Evolutionary conservation across 345 rosid genomes (phyloP).

Genomic region (Pelargonium nanum): DNA sequence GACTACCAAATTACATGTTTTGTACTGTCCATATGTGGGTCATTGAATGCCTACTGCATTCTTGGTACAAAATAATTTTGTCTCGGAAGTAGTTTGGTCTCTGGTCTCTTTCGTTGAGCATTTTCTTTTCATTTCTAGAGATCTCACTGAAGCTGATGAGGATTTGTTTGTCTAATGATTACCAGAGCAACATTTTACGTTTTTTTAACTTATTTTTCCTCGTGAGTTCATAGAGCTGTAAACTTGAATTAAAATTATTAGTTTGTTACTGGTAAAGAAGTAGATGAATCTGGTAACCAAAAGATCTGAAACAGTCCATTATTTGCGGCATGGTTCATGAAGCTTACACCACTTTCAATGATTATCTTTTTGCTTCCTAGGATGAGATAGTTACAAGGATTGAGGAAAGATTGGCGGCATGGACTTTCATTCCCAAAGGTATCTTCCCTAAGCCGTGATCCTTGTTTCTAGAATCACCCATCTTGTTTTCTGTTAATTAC

Average conservation of each 20-base stretch:
- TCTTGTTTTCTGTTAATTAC: slow-evolving; percentile 2
- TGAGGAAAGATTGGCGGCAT: slow-evolving; percentile 71
- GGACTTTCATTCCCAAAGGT: slow-evolving; percentile 89
- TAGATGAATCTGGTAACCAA: not conserved
- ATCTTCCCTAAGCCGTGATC: slow-evolving; percentile 2
- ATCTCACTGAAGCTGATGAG: not conserved
- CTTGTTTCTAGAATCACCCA: not conserved
- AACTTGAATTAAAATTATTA: not conserved
- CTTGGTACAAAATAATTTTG: too few species aligned
- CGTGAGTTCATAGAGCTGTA: not conserved
- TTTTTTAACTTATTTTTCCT: not conserved
- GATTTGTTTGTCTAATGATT: not conserved
- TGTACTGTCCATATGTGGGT: not conserved
- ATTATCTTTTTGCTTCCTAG: slow-evolving; percentile 23
- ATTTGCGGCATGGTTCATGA: not conserved
- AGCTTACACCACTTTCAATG: slow-evolving; percentile 4
- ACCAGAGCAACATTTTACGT: not conserved
- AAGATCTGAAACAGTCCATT: not conserved
- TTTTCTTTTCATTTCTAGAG: not conserved
- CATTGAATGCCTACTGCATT: too few species aligned
- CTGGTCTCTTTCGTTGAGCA: not conserved
- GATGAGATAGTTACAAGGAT: slow-evolving; percentile 50
- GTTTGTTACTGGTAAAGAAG: not conserved
- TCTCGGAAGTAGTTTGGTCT: too few species aligned
- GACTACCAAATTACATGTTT: not conserved